Base-by-base conservation (phyloP, 306 rosid species). In the Dalbergia cochinchinensis region DNA sequence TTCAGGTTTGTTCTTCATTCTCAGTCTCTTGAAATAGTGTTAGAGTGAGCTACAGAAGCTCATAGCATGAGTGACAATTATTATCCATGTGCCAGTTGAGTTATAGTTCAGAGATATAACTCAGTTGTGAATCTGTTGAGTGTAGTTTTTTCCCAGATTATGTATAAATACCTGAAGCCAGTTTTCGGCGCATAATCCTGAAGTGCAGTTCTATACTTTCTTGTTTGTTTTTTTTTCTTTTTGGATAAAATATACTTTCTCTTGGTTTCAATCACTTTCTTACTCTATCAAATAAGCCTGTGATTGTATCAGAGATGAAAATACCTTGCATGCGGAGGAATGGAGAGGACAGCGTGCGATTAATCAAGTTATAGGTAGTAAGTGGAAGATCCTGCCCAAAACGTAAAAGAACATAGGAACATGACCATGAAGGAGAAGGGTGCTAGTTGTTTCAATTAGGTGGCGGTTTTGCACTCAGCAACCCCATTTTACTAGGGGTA, bases 1-100 rank as follows among this genome's bases (percentile, higher is more conserved):
- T 95, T 79, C 99, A 95, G 99, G 99, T 95, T 80, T 73, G 85
- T 79, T 85, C 71, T 72, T 63, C 51, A 68, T 78, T 45, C 69
- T 77, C 19, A 22, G 42, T 73, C 55, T 73, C 22, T 80, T 62
- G 71, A 66, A 67, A 57, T 22, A 41, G 20, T 77, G 20, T 53
- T 15, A n/a, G 20, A 53, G 20, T 53, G 59, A 53, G 19, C 54
- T 53, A 53, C 59, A 53, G 59, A 53, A 50, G 55, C 18, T n/a
- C 22, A 1, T n/a, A 10, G 15, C 51, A 53, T 3, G 2, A 2
- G 18, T 53, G 59, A 53, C 59, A 53, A n/a, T n/a, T 53, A 53
- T 19, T 53, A 10, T 47, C 53, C 15, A 11, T 47, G 14, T 47
- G 53, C 53, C 53, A 47, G n/a, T 47, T 12, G 3, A 11, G 15